Conservation (phyloP, 257 asterid genomes). For the Coffea eugenioides region DNA sequence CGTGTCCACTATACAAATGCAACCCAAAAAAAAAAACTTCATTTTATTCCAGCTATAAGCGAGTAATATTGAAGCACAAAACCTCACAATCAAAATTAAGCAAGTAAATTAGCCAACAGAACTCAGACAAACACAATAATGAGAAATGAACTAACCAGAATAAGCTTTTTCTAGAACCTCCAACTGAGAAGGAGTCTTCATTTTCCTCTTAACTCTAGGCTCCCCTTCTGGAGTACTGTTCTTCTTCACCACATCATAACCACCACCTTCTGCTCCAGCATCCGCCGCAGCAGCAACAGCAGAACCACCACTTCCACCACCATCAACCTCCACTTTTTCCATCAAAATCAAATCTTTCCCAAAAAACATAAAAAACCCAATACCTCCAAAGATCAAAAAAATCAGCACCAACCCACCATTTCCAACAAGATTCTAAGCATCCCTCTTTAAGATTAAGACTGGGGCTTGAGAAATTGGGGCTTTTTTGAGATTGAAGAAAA, state of each 20-base stretch:
- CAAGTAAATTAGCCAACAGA: background rate
- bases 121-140: background rate
- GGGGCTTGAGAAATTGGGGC: conserved; percentile 25
- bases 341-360: conserved; percentile 22
- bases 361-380: conserved; percentile 19
- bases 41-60: background rate
- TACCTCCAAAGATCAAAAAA: conserved; percentile 24
- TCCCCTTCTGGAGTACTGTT: conserved; percentile 41
- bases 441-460: conserved; percentile 6
- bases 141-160: conserved; percentile 48
- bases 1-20: conserved; percentile 50
- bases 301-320: conserved; percentile 34
- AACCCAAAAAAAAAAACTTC: background rate
- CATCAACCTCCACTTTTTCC: conserved; percentile 55
- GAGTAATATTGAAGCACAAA: conserved; percentile 4
- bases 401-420: conserved; percentile 17
- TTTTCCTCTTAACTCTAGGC: conserved; percentile 67
- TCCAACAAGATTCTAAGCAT: background rate
- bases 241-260: conserved; percentile 45
- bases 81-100: background rate
- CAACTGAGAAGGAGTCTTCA: conserved; percentile 89
- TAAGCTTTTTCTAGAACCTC: conserved; percentile 80
- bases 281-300: conserved; percentile 22
- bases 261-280: conserved; percentile 22
- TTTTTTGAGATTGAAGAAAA: conserved; percentile 28